Evolutionary conservation across 441 rosid species (phyloP).

Genomic region (Erodium trifolium): DNA sequence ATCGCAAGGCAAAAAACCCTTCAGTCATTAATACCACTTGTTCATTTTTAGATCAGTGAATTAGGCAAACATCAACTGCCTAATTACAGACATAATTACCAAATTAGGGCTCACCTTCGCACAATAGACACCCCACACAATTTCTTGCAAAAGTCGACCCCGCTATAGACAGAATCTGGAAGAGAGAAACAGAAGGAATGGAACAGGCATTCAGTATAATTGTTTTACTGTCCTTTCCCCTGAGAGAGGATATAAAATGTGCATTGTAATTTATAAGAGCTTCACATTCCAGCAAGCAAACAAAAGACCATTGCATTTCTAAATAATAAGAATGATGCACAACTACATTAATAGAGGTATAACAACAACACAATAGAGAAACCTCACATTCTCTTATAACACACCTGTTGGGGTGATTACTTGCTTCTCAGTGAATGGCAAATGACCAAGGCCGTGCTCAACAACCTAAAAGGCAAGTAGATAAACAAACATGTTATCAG

Average conservation of each 20-base stretch:
- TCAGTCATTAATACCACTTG: not conserved
- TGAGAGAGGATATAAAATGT: not conserved
- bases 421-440: constrained; percentile 96
- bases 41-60: not conserved
- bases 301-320: not conserved
- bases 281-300: not conserved
- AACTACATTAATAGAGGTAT: not conserved
- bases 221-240: not conserved
- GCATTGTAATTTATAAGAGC: not conserved
- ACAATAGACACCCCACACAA: constrained; percentile 91
- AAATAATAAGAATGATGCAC: not conserved
- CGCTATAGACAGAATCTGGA: constrained; percentile 71
- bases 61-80: not conserved
- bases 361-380: not conserved
- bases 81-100: not conserved
- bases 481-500: not conserved
- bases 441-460: constrained; percentile 95
- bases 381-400: constrained; percentile 11
- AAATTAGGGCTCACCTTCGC: constrained; percentile 58
- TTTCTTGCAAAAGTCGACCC: constrained; percentile 97
- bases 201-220: not conserved
- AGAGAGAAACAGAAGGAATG: constrained; percentile 17
- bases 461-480: constrained; percentile 64
- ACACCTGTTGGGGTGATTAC: constrained; percentile 31
- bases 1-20: not conserved